Base-by-base conservation (phyloP, 2,329 filamentous ascomycete genomes). In the Exophiala sp. region DNA sequence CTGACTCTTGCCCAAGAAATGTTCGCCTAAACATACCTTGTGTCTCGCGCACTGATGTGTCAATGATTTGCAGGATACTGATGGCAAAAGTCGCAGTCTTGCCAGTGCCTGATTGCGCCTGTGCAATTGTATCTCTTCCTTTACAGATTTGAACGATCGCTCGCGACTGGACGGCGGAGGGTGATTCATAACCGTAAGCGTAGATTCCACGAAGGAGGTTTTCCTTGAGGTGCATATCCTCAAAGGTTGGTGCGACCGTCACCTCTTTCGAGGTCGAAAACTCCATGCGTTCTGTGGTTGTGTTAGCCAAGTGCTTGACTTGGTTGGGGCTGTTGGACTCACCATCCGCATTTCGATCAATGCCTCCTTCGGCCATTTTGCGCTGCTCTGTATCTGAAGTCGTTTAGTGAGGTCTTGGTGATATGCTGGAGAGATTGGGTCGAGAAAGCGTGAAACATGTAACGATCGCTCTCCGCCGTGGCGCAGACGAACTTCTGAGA, bases 101-200 rank as follows among this genome's bases (percentile, higher is more conserved):
- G 76, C 90, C 90, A 46, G 90, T 96, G 71, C 90, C 90, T 39
- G 91, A 96, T 71, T 97, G 93, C 16, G 93, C 93, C 68, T 98
- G 93, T 14, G 93, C 93, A 66, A 98, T 98, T 56, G 93, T 97
- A 70, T 98, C 93, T 71, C 93, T 88, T 59, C 93, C 93, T 73
- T 97, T 97, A 81, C 93, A 98, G 65, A 98, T 87, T 73, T 97
- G 93, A 43, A 98, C 93, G 65, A 98, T 98, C 46, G 93, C 93
- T 66, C 93, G 88, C 60, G 91, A 96, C 74, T 98, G 93, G 14
- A 98, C 91, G 11, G 93, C 93, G 0, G 93, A 98, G 10, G 93
- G 93, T 1, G 93, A 96, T 69, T 98, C 93, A 72, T 97, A 98
- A 58, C 93, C 93, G 63, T 98, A 98, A 29, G 93, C 93, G 67